Base-by-base conservation (phyloP, 2,329 filamentous ascomycete genomes). In the Magnaporthales sp. region DNA sequence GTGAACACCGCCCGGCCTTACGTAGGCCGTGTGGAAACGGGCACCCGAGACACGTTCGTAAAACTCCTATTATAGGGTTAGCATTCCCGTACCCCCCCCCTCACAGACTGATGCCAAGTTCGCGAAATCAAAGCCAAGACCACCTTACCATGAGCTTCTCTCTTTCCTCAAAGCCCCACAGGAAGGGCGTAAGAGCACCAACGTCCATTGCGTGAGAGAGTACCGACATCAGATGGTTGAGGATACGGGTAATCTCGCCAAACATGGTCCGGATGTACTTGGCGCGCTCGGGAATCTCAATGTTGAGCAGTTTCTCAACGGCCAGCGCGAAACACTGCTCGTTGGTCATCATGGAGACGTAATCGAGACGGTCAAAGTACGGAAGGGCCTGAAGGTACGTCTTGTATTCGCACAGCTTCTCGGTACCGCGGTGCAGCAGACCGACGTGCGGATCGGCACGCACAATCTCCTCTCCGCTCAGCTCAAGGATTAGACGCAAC, bases 301-400 rank as follows among this genome's bases (percentile, higher is more conserved):
- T 84, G 79, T 99, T 99, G 74, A 99, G 84, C 68, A 99, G 86
- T 85, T 99, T 99, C 86, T 99, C 95, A 67, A 98, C 94, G 24
- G 93, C 95, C 71, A 99, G 86, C 51, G 93, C 88, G 80, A 92
- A 99, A 77, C 93, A 97, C 81, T 99, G 95, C 85, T 99, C 95
- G 80, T 99, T 99, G 75, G 95, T 99, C 95, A 99, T 99, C 96
- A 99, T 99, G 75, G 93, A 97, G 73, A 97, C 93, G 80, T 99
- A 99, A 81, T 99, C 95, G 78, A 99, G 85, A 73, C 95, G 92
- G 81, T 99, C 95, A 78, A 99, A 99, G 84, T 99, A 99, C 67
- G 95, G 95, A 76, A 99, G 84, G 67, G 95, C 95, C 84, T 99
- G 95, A 75, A 98, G 86, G 77, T 99, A 99, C 73, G 94, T 97